Percentiles rank a stretch among this genome's conserved stretches.
phyloP scores from a whole-genome alignment of 2,329 filamentous ascomycete species.

The Corniculantispora saksenae region DNA sequence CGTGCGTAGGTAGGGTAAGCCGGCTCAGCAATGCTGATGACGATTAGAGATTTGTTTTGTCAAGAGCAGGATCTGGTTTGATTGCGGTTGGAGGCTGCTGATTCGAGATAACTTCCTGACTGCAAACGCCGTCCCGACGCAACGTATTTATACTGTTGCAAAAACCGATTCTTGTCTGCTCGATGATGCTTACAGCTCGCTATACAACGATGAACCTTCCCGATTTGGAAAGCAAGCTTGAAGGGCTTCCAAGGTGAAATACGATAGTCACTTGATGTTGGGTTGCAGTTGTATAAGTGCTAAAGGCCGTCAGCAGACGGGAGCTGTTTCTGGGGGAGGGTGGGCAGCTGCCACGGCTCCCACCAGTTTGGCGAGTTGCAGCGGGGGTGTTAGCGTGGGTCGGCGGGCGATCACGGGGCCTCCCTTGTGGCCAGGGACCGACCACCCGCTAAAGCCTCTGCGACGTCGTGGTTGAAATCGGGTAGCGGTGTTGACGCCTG shows the following conservation, averaged over 20 bases:
- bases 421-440: neutral
- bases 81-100: neutral
- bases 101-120: neutral
- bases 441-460: too few species aligned
- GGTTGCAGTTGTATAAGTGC: conserved; percentile 14
- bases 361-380: neutral
- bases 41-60: neutral
- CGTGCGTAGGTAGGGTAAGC: neutral
- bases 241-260: neutral
- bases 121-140: neutral
- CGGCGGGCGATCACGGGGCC: conserved; percentile 6
- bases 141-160: neutral
- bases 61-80: neutral
- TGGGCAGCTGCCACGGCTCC: neutral
- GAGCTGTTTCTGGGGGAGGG: neutral
- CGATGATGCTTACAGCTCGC: neutral
- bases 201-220: neutral
- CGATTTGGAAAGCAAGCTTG: conserved; percentile 1
- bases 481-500: too few species aligned
- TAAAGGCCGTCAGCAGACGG: conserved; percentile 15
- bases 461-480: too few species aligned
- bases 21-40: too few species aligned
- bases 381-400: neutral
- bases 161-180: neutral
- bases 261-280: conserved; percentile 17